Evolutionary conservation across 106 monocot genomes (phyloP), one percentile per base, ranked within the genome.

Genomic region (Dendrobium chrysotoxum): DNA sequence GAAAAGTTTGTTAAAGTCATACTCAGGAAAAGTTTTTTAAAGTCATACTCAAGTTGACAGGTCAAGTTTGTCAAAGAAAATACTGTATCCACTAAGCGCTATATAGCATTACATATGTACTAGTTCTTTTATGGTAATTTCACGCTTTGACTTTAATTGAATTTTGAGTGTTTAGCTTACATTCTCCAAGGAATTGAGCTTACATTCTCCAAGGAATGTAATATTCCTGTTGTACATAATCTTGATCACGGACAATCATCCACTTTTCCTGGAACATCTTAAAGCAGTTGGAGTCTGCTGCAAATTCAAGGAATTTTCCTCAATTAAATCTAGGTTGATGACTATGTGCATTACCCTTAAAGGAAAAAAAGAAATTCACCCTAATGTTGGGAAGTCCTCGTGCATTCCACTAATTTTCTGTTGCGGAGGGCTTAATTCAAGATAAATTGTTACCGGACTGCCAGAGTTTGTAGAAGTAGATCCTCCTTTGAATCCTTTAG

Each of bases 381-480:
- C 82, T 31, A 92, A 54, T 25, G 76, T 84, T 61, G 80, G 79
- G 75, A 44, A 21, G 65, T 66, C 80, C 76, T 53, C 75, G 78
- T 82, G 47, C 39, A 79, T 46, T 50, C 38, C 80, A 77, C 71
- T 70, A 74, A 67, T 82, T 80, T 85, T 81, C 40, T 85, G 80
- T 39, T 87, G 85, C 31, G 89, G 85, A 9, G 81, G 89, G 76
- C 89, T 84, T 57, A 92, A 76, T 75, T 87, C 85, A 57, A 89
- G 89, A 31, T 84, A 47, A 61, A 87, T 75, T 17, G 84, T 80
- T 54, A 25, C 66, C 26, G 67, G 61, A 83, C 82, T 53, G 78
- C 26, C 26, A 46, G 78, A 55, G 61, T 77, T 42, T 64, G 28
- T 72, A 8, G 76, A 47, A 26, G 53, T 80, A 75, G 45, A 70